Base-by-base conservation (phyloP, 164 flowering plant species). In the Vitis cinerea region DNA sequence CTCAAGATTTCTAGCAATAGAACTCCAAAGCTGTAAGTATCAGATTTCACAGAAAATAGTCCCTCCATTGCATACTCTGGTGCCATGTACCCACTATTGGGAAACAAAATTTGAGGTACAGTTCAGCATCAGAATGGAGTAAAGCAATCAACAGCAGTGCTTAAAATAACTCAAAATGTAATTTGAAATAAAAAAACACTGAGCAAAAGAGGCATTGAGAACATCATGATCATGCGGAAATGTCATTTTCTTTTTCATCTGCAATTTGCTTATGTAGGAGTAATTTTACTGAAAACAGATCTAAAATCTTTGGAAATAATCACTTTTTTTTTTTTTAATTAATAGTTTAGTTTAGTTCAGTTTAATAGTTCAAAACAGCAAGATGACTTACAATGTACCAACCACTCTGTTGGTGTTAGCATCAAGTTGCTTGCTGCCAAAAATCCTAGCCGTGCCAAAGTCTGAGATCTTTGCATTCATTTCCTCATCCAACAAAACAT, bases 371-470 rank as follows among this genome's bases (percentile, higher is more conserved):
- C 12, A 60, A 12, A 2, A 14, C 14, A 11, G 27, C 56, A 68
- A 59, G 2, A 12, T 27, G 16, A 75, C 81, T 78, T 75, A 81
- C 81, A 63, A 73, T 54, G 81, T 81, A 3, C 83, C 83, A 15
- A 78, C 77, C 44, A 75, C 51, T 53, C 67, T 61, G 50, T 57
- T 78, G 1, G 83, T 81, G 29, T 70, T 73, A 5, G 29, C 79
- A 61, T 66, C 67, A 10, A 44, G 63, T 61, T 75, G 77, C n/a
- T 77, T 64, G 17, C 49, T 77, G 7, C 74, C 79, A 65, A 78
- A 75, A 14, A 72, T 73, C 31, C 74, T 81, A 10, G 81, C 81
- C 23, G 74, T 72, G 19, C 83, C 83, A 62, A 78, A 81, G 68
- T 81, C 81, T 53, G 80, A 72, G 16, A 78, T 75, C 65, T 81